These are phyloP conservation scores for Gastrodia elata DNA, from an alignment of 106 monocot species.

Conservation along the genomic window DNA sequence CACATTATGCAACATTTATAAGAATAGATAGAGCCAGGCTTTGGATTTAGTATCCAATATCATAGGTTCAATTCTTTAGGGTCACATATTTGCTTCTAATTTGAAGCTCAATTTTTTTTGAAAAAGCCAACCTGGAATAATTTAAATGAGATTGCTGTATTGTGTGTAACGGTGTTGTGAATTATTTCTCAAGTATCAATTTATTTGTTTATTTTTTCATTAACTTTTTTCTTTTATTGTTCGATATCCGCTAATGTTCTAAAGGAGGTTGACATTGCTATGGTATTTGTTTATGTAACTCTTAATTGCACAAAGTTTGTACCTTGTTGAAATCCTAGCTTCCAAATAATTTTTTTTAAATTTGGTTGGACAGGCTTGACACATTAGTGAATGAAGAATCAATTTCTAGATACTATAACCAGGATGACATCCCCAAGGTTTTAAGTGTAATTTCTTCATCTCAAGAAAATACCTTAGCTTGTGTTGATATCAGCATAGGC, in stretches of 20 bases:
- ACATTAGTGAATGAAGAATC: slow-evolving; percentile 23
- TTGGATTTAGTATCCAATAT: neutral
- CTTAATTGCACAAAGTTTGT: neutral
- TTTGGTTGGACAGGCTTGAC: slow-evolving; percentile 32
- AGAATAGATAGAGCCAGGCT: neutral
- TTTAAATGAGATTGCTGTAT: neutral
- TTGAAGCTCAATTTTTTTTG: no score
- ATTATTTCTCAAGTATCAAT: slow-evolving; percentile 1
- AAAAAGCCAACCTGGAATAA: neutral
- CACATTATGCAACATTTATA: no score
- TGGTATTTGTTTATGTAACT: neutral
- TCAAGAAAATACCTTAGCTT: slow-evolving; percentile 23
- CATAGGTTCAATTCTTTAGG: neutral
- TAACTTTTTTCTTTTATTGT: neutral
- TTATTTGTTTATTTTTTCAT: slow-evolving; percentile 1
- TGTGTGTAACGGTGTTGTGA: neutral
- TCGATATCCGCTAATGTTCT: neutral
- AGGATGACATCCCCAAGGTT: slow-evolving; percentile 43
- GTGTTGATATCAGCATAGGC: slow-evolving; percentile 45
- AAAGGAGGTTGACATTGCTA: neutral
- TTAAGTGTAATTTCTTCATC: slow-evolving; percentile 21
- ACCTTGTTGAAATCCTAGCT: neutral
- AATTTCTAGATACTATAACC: slow-evolving; percentile 58
- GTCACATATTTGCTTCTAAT: no score
- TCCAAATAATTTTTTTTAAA: neutral